Base-by-base conservation (phyloP, 2,329 filamentous ascomycete genomes). In the Clathrospora elynae region DNA sequence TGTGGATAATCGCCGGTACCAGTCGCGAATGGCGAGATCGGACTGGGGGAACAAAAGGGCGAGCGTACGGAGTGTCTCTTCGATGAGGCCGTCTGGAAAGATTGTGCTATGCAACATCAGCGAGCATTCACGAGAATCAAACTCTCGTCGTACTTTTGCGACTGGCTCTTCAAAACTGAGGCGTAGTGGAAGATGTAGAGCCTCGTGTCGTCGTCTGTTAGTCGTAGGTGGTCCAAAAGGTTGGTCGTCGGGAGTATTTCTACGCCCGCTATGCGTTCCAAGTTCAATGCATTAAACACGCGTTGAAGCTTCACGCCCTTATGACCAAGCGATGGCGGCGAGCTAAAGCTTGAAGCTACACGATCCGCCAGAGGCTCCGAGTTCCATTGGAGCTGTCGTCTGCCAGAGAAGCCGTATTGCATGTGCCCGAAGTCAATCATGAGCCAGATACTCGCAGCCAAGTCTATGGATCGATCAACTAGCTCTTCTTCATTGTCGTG, bases 151-250 rank as follows among this genome's bases (percentile, higher is more conserved):
- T 37, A 51, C 51, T 11, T 42, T 48, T 31, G 4, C 70, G 57
- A 10, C 35, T 54, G 52, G 26, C 46, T 28, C 46, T 42, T 52
- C 30, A 39, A 68, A 28, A 75, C 73, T 0, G 67, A 68, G 0
- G 61, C 68, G 37, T 73, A 66, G 40, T 75, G 70, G 30, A 76
- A 77, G 1, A 77, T 55, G 8, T 61, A 49, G 0, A 76, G 53
- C 4, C 52, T 68, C 0, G 53, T 70, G 33, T 74, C 72, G n/a
- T 71, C 66, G 7, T 74, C 66, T 0, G 51, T 59, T 14, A 76
- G 31, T 2, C 62, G 62, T 2, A 76, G 57, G 46, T 77, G 74
- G 38, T 75, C 71, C 0, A 66, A 53, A 3, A 77, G 45, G 29
- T 76, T 75, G 14, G 62, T 55, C 0, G 74, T 76, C 58, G 66